These are phyloP conservation scores for Plantago elongata DNA, from an alignment of 257 asterid genomes.

Conservation along the genomic window DNA sequence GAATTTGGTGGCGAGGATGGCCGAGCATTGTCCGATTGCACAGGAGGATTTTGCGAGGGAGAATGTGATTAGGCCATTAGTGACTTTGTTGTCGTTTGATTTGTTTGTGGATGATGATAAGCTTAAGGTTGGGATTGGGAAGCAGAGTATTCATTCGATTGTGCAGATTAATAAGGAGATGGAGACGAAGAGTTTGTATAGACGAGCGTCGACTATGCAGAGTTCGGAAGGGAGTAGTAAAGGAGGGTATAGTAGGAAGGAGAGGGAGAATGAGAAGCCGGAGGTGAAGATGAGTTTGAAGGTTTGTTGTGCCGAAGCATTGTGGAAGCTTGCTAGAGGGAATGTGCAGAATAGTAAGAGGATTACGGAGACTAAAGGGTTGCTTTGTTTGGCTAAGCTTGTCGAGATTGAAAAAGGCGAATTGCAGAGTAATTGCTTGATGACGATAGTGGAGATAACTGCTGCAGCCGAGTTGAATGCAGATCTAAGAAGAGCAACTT, in stretches of 20 bases:
- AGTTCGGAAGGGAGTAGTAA: constrained; percentile 46
- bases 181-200: constrained; percentile 42
- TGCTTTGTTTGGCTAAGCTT: constrained; percentile 76
- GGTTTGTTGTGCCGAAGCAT: constrained; percentile 61
- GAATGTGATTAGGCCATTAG: constrained; percentile 74
- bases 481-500: constrained; percentile 64
- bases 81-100: constrained; percentile 59
- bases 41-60: constrained; percentile 77
- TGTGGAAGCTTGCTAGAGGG: constrained; percentile 75
- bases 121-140: constrained; percentile 25
- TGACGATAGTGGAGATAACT: constrained; percentile 72
- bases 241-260: constrained; percentile 44
- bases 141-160: constrained; percentile 52
- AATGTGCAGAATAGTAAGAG: constrained; percentile 58
- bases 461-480: constrained; percentile 65
- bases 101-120: constrained; percentile 53
- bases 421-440: constrained; percentile 55
- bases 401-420: constrained; percentile 66
- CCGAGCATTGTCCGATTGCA: constrained; percentile 47
- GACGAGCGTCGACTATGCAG: constrained; percentile 40
- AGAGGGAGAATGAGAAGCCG: constrained; percentile 58
- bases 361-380: constrained; percentile 72
- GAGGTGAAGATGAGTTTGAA: constrained; percentile 57
- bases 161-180: constrained; percentile 68
- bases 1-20: constrained; percentile 64